Evolutionary conservation across 768 basidiomycete genomes (phyloP).

Genomic region (Mycena epipterygia): DNA sequence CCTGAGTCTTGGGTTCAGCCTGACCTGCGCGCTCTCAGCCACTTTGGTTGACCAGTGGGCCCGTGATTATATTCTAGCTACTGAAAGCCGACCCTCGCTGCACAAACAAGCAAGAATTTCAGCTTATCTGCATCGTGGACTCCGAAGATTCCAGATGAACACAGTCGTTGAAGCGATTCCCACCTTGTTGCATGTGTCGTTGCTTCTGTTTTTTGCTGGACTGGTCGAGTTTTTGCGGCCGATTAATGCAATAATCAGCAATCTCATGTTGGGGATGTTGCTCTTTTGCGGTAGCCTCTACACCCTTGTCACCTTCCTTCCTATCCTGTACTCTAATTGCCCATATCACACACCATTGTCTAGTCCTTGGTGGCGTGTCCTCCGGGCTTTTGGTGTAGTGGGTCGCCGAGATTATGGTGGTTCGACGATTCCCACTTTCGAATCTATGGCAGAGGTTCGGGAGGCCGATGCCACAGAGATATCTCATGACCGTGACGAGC

Average conservation of each 20-base stretch:
- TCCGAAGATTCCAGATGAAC: slow-evolving; percentile 54
- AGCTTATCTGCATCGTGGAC: slow-evolving; percentile 55
- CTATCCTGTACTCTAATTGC: slow-evolving; percentile 49
- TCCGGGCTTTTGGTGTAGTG: slow-evolving; percentile 43
- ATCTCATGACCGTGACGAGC: slow-evolving; percentile 50
- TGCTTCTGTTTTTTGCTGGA: slow-evolving; percentile 65
- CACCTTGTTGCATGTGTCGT: slow-evolving; percentile 60
- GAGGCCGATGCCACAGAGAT: slow-evolving; percentile 52
- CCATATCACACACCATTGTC: slow-evolving; percentile 56
- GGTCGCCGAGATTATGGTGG: slow-evolving; percentile 42
- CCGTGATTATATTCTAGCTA: slow-evolving; percentile 54
- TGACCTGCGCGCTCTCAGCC: slow-evolving; percentile 57
- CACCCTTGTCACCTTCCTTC: slow-evolving; percentile 47
- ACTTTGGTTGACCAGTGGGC: slow-evolving; percentile 67
- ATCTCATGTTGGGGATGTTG: slow-evolving; percentile 48
- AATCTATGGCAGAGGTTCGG: slow-evolving; percentile 47
- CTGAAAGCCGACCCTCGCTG: slow-evolving; percentile 47
- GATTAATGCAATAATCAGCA: slow-evolving; percentile 49
- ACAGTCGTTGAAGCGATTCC: slow-evolving; percentile 58
- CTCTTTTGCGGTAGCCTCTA: slow-evolving; percentile 48
- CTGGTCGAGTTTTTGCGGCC: slow-evolving; percentile 59
- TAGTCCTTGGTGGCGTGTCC: slow-evolving; percentile 44
- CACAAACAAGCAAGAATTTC: slow-evolving; percentile 58
- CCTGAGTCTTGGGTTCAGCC: slow-evolving; percentile 58
- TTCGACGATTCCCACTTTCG: slow-evolving; percentile 24